Percentiles rank a stretch among this genome's conserved stretches.
Conservation (phyloP, 768 basidiomycete species). For the Russula lepida region DNA sequence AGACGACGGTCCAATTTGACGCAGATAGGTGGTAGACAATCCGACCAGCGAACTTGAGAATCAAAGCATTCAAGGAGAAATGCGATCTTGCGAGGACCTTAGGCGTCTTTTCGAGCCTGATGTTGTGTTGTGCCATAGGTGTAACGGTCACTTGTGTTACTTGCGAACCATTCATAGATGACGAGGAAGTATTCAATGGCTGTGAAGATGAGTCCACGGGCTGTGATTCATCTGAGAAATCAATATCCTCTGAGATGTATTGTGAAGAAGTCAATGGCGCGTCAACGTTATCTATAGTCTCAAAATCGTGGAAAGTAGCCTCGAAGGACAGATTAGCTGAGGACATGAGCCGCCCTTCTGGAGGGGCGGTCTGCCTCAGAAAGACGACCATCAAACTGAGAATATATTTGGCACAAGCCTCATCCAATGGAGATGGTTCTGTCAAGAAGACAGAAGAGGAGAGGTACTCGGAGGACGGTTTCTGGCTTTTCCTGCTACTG, state of each 20-base stretch:
- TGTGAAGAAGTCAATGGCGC: slow-evolving; percentile 22
- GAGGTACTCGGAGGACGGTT: slow-evolving; percentile 39
- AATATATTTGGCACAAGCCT: slow-evolving; percentile 72
- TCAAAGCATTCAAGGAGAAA: slow-evolving; percentile 48
- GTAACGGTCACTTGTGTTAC: slow-evolving; percentile 21
- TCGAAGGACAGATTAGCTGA: slow-evolving; percentile 54
- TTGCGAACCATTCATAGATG: slow-evolving; percentile 20
- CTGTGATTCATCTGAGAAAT: background rate
- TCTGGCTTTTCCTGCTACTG: slow-evolving; percentile 27
- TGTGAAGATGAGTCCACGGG: slow-evolving; percentile 2
- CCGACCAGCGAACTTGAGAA: slow-evolving; percentile 64
- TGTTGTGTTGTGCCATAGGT: slow-evolving; percentile 22
- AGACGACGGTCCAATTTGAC: slow-evolving; percentile 78
- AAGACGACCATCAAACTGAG: slow-evolving; percentile 78
- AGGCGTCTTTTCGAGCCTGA: slow-evolving; percentile 53
- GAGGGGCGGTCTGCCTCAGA: slow-evolving; percentile 58
- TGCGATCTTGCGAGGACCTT: slow-evolving; percentile 49
- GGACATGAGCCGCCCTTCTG: slow-evolving; percentile 49
- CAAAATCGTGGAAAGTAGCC: slow-evolving; percentile 63
- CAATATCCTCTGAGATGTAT: slow-evolving; percentile 16
- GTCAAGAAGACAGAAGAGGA: slow-evolving; percentile 38
- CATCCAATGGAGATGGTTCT: slow-evolving; percentile 71
- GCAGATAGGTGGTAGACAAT: slow-evolving; percentile 83
- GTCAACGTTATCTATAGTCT: slow-evolving; percentile 40
- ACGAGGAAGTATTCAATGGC: slow-evolving; percentile 9